These are phyloP conservation scores for Pleurotus tuoliensis DNA, from an alignment of 768 basidiomycete species.

Conservation along the genomic window DNA sequence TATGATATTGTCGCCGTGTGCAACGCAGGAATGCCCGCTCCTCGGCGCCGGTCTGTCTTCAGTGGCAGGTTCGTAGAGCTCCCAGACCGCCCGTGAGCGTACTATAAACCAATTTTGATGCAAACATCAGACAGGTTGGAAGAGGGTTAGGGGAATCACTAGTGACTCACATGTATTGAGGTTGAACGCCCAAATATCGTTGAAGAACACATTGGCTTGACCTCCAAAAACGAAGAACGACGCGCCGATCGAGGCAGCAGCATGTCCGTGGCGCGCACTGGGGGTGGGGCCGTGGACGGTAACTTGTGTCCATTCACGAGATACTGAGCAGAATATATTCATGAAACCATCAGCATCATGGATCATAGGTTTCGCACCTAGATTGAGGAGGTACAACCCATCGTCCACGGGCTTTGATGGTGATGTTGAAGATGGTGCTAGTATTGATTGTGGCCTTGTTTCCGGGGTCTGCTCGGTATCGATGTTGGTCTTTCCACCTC, in stretches of 20 bases:
- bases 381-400: conserved; percentile 88
- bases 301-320: conserved; percentile 92
- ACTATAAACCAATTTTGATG: conserved; percentile 41
- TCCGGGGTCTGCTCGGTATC: conserved; percentile 65
- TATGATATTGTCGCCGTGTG: conserved; percentile 78
- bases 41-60: conserved; percentile 70
- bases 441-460: conserved; percentile 17
- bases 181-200: conserved; percentile 95
- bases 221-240: conserved; percentile 96
- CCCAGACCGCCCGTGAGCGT: conserved; percentile 82
- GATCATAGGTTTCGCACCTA: conserved; percentile 51
- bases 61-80: conserved; percentile 58
- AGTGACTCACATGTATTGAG: conserved; percentile 54
- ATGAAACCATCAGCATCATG: background rate
- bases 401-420: conserved; percentile 63
- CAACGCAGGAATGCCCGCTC: conserved; percentile 89
- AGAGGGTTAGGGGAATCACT: no score
- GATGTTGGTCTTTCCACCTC: conserved; percentile 96
- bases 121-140: no score
- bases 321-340: conserved; percentile 43
- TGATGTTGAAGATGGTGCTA: no score
- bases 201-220: conserved; percentile 92
- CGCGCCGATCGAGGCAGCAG: conserved; percentile 86
- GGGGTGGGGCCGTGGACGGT: conserved; percentile 74
- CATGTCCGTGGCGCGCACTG: conserved; percentile 91